Base-by-base conservation (phyloP, 2,329 filamentous ascomycete species). In the Chaetomiaceae sp. region DNA sequence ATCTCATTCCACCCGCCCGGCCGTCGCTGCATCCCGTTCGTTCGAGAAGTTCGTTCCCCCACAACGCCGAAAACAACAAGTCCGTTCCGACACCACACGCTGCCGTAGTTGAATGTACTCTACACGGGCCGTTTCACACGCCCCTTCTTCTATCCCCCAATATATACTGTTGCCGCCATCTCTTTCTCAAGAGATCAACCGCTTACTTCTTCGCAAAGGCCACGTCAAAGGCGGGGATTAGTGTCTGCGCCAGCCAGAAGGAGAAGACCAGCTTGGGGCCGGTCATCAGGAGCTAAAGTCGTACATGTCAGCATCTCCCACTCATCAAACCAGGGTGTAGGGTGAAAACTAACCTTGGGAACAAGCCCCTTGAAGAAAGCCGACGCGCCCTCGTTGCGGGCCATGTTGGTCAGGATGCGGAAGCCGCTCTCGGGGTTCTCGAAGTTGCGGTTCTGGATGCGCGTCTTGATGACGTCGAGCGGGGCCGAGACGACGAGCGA, bases 191-290 rank as follows among this genome's bases (percentile, higher is more conserved):
- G n/a, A 17, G 8, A 3, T 15, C 25, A 11, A 4, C 20, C 19
- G 14, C 37, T 50, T 51, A 60, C 62, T 66, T 70, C 61, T 68
- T 68, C 36, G 27, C 27, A 31, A 64, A 62, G 5, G 63, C 63
- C 53, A 80, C 64, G 63, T 84, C 89, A 72, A 97, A 97, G 36
- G 91, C 87, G 47, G 94, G 94, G 68, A 99, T 99, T 66, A 99
- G 79, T 27, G 94, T 97, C 79, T 99, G 94, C 54, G 94, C 94
- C 68, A 99, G 84, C 94, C 94, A 99, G 85, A 99, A 99, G 57
- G 91, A 96, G 79, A 99, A 99, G 59, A 97, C 94, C 57, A 99
- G 82, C 82, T 99, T 99, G 59, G 94, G 94, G 22, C 94, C 95
- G 15, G 94, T 99, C 94, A 99, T 99, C 67, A 99, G 81, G 61